These are phyloP conservation scores for Copromyces sp. DNA, from an alignment of 495 filamentous ascomycete genomes.

Conservation along the genomic window DNA sequence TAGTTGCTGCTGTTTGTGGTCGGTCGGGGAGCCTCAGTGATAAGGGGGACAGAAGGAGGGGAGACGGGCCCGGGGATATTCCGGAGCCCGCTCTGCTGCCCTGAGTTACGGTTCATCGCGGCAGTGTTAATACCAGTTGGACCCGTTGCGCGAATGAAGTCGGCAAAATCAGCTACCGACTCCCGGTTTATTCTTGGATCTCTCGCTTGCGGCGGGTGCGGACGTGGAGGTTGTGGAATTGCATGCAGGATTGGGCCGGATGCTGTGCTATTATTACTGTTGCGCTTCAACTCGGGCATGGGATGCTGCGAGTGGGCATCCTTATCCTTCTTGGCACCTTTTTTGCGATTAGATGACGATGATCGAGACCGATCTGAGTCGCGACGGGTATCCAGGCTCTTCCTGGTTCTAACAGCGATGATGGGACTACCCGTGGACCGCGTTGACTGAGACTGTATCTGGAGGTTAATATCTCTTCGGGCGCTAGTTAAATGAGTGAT, in stretches of 20 bases:
- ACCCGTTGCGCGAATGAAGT: slow-evolving; percentile 79
- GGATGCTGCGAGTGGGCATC: slow-evolving; percentile 31
- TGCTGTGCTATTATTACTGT: slow-evolving; percentile 8
- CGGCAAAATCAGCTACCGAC: slow-evolving; percentile 66
- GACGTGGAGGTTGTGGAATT: slow-evolving; percentile 8
- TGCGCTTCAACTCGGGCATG: slow-evolving; percentile 22
- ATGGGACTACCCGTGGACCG: slow-evolving; percentile 29
- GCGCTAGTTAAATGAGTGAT: not conserved
- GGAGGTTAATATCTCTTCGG: slow-evolving; percentile 14
- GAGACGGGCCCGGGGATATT: not conserved
- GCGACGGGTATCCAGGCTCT: slow-evolving; percentile 30
- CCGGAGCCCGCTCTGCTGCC: not conserved
- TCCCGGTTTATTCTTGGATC: slow-evolving; percentile 56
- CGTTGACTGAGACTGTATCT: slow-evolving; percentile 21
- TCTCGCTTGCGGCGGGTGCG: slow-evolving; percentile 41
- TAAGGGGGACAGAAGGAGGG: not conserved
- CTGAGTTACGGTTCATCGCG: slow-evolving; percentile 5
- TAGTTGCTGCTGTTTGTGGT: slow-evolving; percentile 24
- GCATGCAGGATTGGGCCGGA: not conserved
- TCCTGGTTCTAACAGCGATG: slow-evolving; percentile 24
- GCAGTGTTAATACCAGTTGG: slow-evolving; percentile 35
- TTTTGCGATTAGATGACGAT: slow-evolving; percentile 23
- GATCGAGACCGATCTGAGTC: slow-evolving; percentile 29
- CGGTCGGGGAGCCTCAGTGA: slow-evolving; percentile 13
- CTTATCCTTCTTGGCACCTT: slow-evolving; percentile 24